Percentiles rank a stretch among this genome's conserved stretches.
These are phyloP conservation scores for Cordyceps fumosorosea DNA, from an alignment of 2,329 filamentous ascomycete genomes.

Conservation along the genomic window DNA sequence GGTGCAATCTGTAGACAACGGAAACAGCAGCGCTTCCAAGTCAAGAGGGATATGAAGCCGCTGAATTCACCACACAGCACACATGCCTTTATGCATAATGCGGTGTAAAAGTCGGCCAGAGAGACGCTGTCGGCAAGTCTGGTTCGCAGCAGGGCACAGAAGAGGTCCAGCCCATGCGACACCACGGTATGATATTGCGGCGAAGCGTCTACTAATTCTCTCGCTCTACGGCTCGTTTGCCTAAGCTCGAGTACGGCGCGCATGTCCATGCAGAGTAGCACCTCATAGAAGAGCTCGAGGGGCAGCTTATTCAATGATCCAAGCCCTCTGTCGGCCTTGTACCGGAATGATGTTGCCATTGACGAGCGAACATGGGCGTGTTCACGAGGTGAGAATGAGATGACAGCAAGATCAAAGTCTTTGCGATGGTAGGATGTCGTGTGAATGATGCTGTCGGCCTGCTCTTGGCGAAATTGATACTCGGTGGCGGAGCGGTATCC, in stretches of 20 bases:
- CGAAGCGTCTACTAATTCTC: constrained; percentile 20
- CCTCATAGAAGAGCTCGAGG: constrained; percentile 25
- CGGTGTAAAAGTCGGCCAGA: constrained; percentile 19
- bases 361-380: constrained; percentile 22
- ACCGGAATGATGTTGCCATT: constrained; percentile 23
- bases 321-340: constrained; percentile 18
- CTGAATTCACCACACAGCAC: constrained; percentile 20
- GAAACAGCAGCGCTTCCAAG: constrained; percentile 25
- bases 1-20: constrained; percentile 19
- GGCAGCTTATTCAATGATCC: constrained; percentile 24
- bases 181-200: constrained; percentile 18
- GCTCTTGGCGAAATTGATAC: constrained; percentile 20
- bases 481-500: constrained; percentile 25
- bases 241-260: constrained; percentile 26
- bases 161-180: constrained; percentile 18
- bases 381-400: constrained; percentile 25
- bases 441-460: constrained; percentile 24
- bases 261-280: constrained; percentile 25
- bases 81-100: constrained; percentile 23
- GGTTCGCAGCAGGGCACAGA: constrained; percentile 26
- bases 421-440: constrained; percentile 23
- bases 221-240: constrained; percentile 21
- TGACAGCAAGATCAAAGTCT: constrained; percentile 23
- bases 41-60: constrained; percentile 22
- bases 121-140: constrained; percentile 19